phyloP scores from a whole-genome alignment of 257 asterid species.

The Nicotiana sylvestris region DNA sequence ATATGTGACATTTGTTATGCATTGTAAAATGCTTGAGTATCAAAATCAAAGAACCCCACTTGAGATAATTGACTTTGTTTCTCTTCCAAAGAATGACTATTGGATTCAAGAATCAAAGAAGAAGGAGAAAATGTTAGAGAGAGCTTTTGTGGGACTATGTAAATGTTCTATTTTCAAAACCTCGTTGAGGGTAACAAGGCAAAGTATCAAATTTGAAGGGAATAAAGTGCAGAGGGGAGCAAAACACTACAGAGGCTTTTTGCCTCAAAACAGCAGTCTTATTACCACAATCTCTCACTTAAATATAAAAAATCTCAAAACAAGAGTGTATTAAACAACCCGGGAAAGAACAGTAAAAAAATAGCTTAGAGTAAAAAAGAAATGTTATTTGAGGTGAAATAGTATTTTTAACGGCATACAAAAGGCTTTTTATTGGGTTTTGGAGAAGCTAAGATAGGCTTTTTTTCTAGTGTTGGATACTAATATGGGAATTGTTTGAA shows the following conservation, averaged over 20 bases:
- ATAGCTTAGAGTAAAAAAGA: not conserved
- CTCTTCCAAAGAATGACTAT: constrained; percentile 14
- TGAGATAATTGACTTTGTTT: constrained; percentile 15
- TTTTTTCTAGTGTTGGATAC: not conserved
- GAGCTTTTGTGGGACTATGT: constrained; percentile 5
- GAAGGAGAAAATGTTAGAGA: not conserved
- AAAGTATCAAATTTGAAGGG: constrained; percentile 70
- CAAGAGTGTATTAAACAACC: constrained; percentile 11
- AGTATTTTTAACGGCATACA: not conserved
- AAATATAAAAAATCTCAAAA: constrained; percentile 22
- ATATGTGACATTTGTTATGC: constrained; percentile 30
- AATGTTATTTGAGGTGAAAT: not conserved
- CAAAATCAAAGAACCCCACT: constrained; percentile 24
- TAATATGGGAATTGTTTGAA: constrained; percentile 24
- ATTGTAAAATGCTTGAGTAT: constrained; percentile 19
- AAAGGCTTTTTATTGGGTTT: constrained; percentile 33
- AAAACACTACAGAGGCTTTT: constrained; percentile 26
- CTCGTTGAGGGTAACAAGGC: constrained; percentile 61
- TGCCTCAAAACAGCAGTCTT: constrained; percentile 31
- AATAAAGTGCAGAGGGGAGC: constrained; percentile 62
- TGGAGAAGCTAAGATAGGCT: constrained; percentile 10
- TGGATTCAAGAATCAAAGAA: constrained; percentile 9
- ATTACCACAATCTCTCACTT: not conserved
- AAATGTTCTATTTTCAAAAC: constrained; percentile 28
- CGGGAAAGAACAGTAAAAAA: constrained; percentile 16